phyloP scores from a whole-genome alignment of 2,329 filamentous ascomycete genomes.

The Stemphylium beticola region DNA sequence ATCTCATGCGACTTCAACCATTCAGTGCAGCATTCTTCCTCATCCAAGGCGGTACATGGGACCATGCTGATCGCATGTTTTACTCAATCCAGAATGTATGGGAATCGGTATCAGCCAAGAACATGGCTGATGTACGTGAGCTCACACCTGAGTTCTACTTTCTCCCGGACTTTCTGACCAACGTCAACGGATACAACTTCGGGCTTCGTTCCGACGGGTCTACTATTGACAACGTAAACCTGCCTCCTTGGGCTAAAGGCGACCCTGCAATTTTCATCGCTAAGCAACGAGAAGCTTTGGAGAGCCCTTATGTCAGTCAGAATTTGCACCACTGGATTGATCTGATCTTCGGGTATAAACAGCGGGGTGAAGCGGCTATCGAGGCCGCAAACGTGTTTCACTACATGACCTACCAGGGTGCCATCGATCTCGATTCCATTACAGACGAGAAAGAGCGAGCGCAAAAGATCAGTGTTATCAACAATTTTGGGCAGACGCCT shows the following conservation, averaged over 20 bases:
- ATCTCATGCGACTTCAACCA: slow-evolving; percentile 90
- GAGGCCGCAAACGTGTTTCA: slow-evolving; percentile 96
- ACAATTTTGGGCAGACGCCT: slow-evolving; percentile 98
- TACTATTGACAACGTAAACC: slow-evolving; percentile 80
- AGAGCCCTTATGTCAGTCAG: slow-evolving; percentile 89
- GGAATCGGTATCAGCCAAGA: slow-evolving; percentile 85
- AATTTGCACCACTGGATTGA: slow-evolving; percentile 96
- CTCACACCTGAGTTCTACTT: slow-evolving; percentile 98
- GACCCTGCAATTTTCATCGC: slow-evolving; percentile 94
- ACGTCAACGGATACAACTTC: slow-evolving; percentile 93
- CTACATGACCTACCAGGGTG: slow-evolving; percentile 91
- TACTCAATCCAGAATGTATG: slow-evolving; percentile 91
- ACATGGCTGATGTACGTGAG: slow-evolving; percentile 93
- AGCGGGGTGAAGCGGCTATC: slow-evolving; percentile 88
- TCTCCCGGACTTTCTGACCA: slow-evolving; percentile 91
- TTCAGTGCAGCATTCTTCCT: slow-evolving; percentile 96
- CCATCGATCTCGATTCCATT: slow-evolving; percentile 90
- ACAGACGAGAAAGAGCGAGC: slow-evolving; percentile 84
- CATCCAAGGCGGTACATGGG: slow-evolving; percentile 93
- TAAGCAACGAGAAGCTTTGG: slow-evolving; percentile 93
- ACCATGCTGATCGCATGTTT: slow-evolving; percentile 94
- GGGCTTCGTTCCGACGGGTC: slow-evolving; percentile 81
- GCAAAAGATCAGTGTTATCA: slow-evolving; percentile 93
- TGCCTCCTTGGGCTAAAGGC: slow-evolving; percentile 97
- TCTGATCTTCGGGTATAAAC: slow-evolving; percentile 91